Evolutionary conservation across 306 rosid genomes (phyloP).

Genomic region (Senna siamea): DNA sequence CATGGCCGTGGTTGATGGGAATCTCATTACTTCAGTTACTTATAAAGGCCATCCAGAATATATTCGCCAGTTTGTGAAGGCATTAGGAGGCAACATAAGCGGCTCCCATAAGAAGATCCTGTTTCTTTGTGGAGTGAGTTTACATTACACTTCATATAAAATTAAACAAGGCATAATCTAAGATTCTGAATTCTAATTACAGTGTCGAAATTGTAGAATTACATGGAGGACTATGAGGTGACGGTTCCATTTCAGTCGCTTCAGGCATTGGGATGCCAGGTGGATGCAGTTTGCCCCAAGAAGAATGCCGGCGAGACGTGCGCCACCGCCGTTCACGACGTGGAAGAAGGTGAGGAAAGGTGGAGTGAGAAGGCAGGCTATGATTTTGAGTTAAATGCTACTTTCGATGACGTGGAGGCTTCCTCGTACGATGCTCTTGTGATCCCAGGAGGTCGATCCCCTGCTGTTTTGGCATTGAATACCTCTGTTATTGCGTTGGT

Average conservation of each 20-base stretch:
- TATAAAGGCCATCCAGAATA: constrained; percentile 67
- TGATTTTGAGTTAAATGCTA: constrained; percentile 63
- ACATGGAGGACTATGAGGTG: constrained; percentile 89
- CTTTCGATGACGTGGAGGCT: constrained; percentile 57
- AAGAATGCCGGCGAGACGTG: constrained; percentile 84
- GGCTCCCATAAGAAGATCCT: constrained; percentile 70
- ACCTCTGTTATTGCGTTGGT: constrained; percentile 43
- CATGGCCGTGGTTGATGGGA: constrained; percentile 70
- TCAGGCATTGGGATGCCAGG: constrained; percentile 85
- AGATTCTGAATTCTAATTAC: no score
- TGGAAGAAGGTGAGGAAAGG: constrained; percentile 94
- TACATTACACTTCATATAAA: no score
- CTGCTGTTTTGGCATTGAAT: constrained; percentile 49
- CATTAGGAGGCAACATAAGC: constrained; percentile 75
- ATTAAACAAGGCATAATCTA: no score
- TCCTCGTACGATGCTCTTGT: constrained; percentile 70
- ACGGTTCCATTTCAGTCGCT: constrained; percentile 84
- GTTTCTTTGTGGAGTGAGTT: constrained; percentile 89
- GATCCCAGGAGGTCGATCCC: constrained; percentile 56
- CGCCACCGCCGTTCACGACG: constrained; percentile 81
- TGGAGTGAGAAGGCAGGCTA: constrained; percentile 85
- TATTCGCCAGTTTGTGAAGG: constrained; percentile 64
- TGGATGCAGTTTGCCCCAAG: constrained; percentile 81
- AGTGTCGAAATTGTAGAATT: constrained; percentile 57
- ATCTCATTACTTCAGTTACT: constrained; percentile 61